Evolutionary conservation across 2,329 filamentous ascomycete species (phyloP), one percentile per base, ranked within the genome.

Genomic region (Penicillium brasilianum): DNA sequence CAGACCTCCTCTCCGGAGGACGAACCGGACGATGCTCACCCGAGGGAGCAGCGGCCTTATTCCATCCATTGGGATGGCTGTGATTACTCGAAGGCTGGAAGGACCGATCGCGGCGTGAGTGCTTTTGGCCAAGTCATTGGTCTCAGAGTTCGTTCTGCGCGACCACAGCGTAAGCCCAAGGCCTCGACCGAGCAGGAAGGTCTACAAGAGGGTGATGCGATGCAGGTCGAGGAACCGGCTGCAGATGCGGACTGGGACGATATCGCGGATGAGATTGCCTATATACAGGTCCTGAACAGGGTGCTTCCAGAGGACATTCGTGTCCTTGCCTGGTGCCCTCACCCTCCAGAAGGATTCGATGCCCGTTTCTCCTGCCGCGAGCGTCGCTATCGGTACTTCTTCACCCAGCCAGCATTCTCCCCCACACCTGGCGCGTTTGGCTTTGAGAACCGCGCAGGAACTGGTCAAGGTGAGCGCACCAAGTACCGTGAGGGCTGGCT

Each of bases 61-160:
- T 76, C 79, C 37, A 77, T 97, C 28, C 89, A 91, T 76, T 97
- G 92, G 85, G 87, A 91, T 36, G 88, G 89, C 8, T 93, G 88
- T 76, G 91, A 96, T 63, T 99, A 98, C 77, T 93, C 91, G 37
- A 99, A 99, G 77, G 97, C 94, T 72, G 95, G 95, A 1, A 85
- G 95, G 64, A 99, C 95, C 18, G 95, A 99, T 75, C 85, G 88
- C 57, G 95, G 95, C 13, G 95, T 99, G 37, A 97, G 93, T 77
- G 93, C 95, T 3, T 99, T 99, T 80, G 95, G 95, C 0, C 95
- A 99, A 80, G 95, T 99, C 59, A 88, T 99, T 71, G 90, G 88
- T 0, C 80, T 99, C 43, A 82, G 90, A 58, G 88, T 99, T 16
- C 84, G 94, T 73, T 97, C 93, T 77, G 90, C 90, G 69, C 82